A percentile compares a stretch with the other conserved stretches of the same genome.
Evolutionary conservation across 805 yeast species (phyloP).

Genomic region (Starmera amethionina): DNA sequence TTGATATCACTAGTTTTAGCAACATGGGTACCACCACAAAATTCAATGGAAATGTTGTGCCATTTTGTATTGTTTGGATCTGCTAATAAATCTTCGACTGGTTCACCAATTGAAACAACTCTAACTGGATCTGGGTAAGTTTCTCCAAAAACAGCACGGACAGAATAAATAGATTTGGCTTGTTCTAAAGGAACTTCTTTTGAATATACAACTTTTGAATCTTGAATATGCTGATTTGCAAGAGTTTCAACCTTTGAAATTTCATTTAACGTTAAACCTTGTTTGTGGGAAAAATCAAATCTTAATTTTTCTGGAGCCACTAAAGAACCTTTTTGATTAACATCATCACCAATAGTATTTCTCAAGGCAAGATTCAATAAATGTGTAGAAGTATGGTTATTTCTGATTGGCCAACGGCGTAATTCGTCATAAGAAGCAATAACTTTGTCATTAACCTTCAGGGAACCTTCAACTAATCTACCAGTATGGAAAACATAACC

Average conservation of each 20-base stretch:
- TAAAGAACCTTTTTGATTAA: conserved; percentile 94
- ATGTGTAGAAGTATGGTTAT: conserved; percentile 98
- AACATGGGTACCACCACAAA: conserved; percentile 99
- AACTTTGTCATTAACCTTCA: conserved; percentile 58
- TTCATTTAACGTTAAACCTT: conserved; percentile 66
- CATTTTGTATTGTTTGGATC: conserved; percentile 69
- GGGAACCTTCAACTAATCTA: conserved; percentile 61
- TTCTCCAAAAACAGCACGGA: conserved; percentile 98
- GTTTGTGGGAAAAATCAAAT: conserved; percentile 93
- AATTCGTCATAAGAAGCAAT: conserved; percentile 86
- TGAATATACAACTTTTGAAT: conserved; percentile 65
- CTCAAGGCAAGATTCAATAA: conserved; percentile 83
- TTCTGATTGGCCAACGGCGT: conserved; percentile 93
- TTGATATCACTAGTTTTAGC: conserved; percentile 87
- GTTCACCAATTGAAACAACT: conserved; percentile 90
- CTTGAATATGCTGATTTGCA: conserved; percentile 60
- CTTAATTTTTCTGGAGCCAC: conserved; percentile 93
- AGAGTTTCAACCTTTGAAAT: conserved; percentile 67
- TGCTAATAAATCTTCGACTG: conserved; percentile 70
- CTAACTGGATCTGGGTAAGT: conserved; percentile 98
- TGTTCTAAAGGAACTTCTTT: conserved; percentile 67
- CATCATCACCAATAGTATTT: conserved; percentile 74
- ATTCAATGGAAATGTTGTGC: conserved; percentile 76
- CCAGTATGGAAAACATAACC: conserved; percentile 98
- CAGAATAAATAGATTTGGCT: conserved; percentile 72